Base-by-base conservation (phyloP, 1,284 basidiomycete species). In the Wallemia mellicola region DNA sequence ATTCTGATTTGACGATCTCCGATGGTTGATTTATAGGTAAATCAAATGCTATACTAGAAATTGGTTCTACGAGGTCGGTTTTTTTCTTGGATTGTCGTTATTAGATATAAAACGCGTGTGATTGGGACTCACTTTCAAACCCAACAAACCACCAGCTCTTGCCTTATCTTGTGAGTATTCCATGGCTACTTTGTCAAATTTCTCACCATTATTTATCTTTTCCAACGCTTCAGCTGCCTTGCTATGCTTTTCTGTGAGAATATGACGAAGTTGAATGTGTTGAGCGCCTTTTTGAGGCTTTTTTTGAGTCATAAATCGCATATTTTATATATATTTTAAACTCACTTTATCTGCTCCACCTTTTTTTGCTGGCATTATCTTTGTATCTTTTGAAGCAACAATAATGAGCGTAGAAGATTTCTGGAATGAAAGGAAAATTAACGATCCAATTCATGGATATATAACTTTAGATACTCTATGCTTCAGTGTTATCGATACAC, bases 401-500 rank as follows among this genome's bases (percentile, higher is more conserved):
- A 48, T 22, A n/a, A 17, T n/a, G 38, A 7, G 3, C 38, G 14
- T n/a, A 15, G 38, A 48, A 48, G 38, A 48, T 48, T 48, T 48
- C 38, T 48, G 38, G 38, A 48, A 48, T n/a, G 38, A 48, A n/a
- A 11, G 38, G 5, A 48, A 48, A 48, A 48, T 48, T n/a, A 48
- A 48, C 22, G 38, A 48, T 48, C 38, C 38, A 48, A 48, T 48
- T 17, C 38, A 48, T n/a, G 38, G 38, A n/a, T 48, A 48, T n/a
- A 48, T 48, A 11, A 48, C 38, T 48, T n/a, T 48, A 25, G 55
- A 57, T 25, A 26, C 14, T 28, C 24, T 57, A 19, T 57, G 55
- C 55, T 57, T 57, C 24, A 57, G 9, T 7, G 55, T 57, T 19
- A 24, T 57, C 2, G 61, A 26, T 60, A 84, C 83, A 2, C 74